Conservation (phyloP, 768 basidiomycete species). For the Omphalotus guepiniiformis region DNA sequence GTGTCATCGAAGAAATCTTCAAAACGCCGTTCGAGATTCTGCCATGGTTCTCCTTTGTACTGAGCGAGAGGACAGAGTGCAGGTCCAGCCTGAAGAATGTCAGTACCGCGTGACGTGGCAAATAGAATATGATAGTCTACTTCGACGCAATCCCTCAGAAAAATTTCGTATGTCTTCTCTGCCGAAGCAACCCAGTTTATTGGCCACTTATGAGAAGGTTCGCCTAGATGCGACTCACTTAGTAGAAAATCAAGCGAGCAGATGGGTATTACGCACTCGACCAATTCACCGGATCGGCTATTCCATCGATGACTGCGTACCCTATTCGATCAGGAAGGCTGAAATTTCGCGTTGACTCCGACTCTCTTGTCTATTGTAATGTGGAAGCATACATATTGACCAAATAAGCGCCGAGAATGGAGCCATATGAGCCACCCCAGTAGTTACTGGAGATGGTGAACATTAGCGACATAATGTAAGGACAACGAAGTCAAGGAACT, state of each 20-base stretch:
- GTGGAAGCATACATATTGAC: slow-evolving; percentile 18
- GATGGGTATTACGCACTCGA: slow-evolving; percentile 11
- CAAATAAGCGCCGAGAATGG: slow-evolving; percentile 21
- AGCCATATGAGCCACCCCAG: slow-evolving; percentile 21
- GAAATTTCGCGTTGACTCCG: too few species aligned
- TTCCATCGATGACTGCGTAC: slow-evolving; percentile 19
- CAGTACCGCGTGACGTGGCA: neutral
- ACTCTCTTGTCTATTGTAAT: too few species aligned
- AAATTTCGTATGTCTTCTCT: slow-evolving; percentile 20
- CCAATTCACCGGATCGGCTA: slow-evolving; percentile 19
- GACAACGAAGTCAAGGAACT: neutral
- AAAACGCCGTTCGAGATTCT: slow-evolving; percentile 12
- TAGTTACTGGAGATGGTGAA: slow-evolving; percentile 13
- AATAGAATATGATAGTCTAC: neutral
- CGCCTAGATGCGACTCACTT: slow-evolving; percentile 6
- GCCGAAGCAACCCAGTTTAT: slow-evolving; percentile 17
- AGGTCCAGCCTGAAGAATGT: slow-evolving; percentile 15
- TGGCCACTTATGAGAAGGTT: slow-evolving; percentile 21
- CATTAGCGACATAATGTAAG: neutral
- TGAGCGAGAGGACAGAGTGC: slow-evolving; percentile 15
- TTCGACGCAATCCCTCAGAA: slow-evolving; percentile 15
- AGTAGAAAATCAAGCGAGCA: neutral
- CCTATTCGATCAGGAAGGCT: slow-evolving; percentile 20
- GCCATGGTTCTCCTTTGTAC: slow-evolving; percentile 9
- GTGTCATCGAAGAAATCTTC: slow-evolving; percentile 19